Conservation (phyloP, 1,139 yeast species). For the Kodamaea arcana region DNA sequence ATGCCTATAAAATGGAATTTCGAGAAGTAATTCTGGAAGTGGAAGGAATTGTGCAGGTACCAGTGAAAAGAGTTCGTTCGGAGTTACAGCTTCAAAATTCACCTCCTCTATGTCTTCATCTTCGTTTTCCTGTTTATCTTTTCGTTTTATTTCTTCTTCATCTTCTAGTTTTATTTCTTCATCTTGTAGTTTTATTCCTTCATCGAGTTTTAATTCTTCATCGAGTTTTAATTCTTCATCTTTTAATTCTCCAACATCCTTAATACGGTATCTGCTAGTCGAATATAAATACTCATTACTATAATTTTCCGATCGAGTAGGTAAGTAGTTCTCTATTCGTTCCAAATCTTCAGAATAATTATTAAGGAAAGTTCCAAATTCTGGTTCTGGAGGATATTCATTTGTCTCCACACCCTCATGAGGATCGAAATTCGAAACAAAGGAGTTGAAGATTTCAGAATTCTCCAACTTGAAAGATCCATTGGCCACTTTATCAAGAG, state of each 20-base stretch:
- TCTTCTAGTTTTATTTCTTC: no score
- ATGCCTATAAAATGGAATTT: conserved; percentile 56
- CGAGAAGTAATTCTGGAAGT: conserved; percentile 53
- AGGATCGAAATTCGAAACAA: conserved; percentile 7
- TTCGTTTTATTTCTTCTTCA: no score
- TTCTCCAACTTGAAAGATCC: conserved; percentile 27
- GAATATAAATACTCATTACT: conserved; percentile 7
- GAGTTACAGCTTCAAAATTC: conserved; percentile 4
- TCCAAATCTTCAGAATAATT: conserved; percentile 17
- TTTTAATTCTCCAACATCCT: conserved; percentile 11
- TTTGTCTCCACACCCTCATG: neutral
- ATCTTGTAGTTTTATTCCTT: no score
- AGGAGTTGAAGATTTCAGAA: conserved; percentile 27
- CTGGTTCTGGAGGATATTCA: neutral
- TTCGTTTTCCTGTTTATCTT: no score
- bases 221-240: no score
- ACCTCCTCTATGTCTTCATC: conserved; percentile 1
- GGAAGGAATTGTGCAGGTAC: conserved; percentile 53
- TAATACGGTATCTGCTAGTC: conserved; percentile 5
- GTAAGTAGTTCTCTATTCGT: conserved; percentile 12
- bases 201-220: no score
- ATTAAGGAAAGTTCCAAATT: conserved; percentile 3
- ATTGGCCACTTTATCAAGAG: conserved; percentile 26
- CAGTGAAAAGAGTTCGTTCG: conserved; percentile 11
- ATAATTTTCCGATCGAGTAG: conserved; percentile 10